phyloP scores from a whole-genome alignment of 2,329 filamentous ascomycete genomes.

The Elsinoe necatrix region DNA sequence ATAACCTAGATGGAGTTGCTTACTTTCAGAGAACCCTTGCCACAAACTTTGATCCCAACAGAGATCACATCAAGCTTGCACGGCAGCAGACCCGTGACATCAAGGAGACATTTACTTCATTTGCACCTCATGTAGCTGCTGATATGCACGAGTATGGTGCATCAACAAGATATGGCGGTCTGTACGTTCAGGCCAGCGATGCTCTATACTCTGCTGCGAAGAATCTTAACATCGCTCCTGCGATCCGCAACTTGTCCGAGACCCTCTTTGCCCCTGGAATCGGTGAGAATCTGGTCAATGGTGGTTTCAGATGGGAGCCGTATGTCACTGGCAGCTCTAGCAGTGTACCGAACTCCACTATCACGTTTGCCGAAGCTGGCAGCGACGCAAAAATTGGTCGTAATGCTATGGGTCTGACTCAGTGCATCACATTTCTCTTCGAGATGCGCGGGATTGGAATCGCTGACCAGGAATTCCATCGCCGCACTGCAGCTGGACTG shows the following conservation, averaged over 20 bases:
- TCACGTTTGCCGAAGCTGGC: slow-evolving; percentile 28
- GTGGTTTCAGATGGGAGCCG: slow-evolving; percentile 28
- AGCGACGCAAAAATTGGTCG: slow-evolving; percentile 32
- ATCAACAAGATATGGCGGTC: slow-evolving; percentile 23
- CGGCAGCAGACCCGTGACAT: slow-evolving; percentile 31
- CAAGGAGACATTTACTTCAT: slow-evolving; percentile 27
- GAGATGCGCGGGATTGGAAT: slow-evolving; percentile 32
- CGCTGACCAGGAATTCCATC: slow-evolving; percentile 29
- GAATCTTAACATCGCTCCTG: slow-evolving; percentile 31
- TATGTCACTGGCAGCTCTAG: slow-evolving; percentile 27
- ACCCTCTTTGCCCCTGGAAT: slow-evolving; percentile 29
- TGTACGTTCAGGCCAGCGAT: slow-evolving; percentile 30
- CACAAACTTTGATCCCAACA: slow-evolving; percentile 32
- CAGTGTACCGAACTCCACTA: slow-evolving; percentile 21
- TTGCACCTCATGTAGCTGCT: slow-evolving; percentile 29
- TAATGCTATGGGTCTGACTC: slow-evolving; percentile 31
- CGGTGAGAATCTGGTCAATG: slow-evolving; percentile 23
- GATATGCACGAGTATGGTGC: slow-evolving; percentile 33
- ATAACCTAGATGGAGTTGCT: slow-evolving; percentile 32
- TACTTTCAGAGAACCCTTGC: slow-evolving; percentile 32
- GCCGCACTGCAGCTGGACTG: slow-evolving; percentile 28
- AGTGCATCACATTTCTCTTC: slow-evolving; percentile 30
- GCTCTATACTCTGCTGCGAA: slow-evolving; percentile 31
- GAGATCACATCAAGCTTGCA: slow-evolving; percentile 31
- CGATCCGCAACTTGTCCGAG: slow-evolving; percentile 30